Conservation (phyloP, 2,329 filamentous ascomycete genomes). For the Talaromyces rugulosus region DNA sequence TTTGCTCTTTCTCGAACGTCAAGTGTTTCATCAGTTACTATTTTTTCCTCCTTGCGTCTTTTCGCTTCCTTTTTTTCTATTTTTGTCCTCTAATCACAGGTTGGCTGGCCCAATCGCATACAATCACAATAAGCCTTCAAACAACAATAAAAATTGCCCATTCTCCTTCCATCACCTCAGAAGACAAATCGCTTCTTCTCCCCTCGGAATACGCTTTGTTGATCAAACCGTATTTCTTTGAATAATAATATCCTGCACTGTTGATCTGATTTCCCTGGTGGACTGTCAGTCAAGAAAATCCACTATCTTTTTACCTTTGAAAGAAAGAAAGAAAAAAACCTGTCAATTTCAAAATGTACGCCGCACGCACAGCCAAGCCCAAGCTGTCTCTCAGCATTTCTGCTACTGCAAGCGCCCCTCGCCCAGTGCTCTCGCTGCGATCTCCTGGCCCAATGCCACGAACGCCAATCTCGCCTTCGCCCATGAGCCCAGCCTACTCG, state of each 20-base stretch:
- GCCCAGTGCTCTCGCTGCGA: slow-evolving; percentile 39
- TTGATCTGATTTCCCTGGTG: slow-evolving; percentile 9
- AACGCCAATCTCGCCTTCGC: slow-evolving; percentile 41
- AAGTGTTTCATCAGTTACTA: slow-evolving; percentile 15
- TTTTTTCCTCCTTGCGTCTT: slow-evolving; percentile 15
- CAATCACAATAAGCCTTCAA: slow-evolving; percentile 3
- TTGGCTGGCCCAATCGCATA: slow-evolving; percentile 43
- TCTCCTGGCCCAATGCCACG: slow-evolving; percentile 38
- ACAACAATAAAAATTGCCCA: slow-evolving; percentile 8
- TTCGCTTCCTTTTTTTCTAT: slow-evolving; percentile 29
- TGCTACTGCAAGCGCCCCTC: slow-evolving; percentile 28
- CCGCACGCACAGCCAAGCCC: slow-evolving; percentile 38
- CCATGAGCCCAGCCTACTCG: slow-evolving; percentile 37
- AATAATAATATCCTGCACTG: slow-evolving; percentile 6
- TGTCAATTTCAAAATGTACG: slow-evolving; percentile 29
- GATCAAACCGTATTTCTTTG: slow-evolving; percentile 26
- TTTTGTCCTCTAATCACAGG: slow-evolving; percentile 26
- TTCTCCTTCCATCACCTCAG: slow-evolving; percentile 13
- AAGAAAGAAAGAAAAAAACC: slow-evolving; percentile 17
- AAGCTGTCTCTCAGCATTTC: slow-evolving; percentile 47
- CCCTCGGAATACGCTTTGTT: slow-evolving; percentile 27
- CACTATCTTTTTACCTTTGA: slow-evolving; percentile 18
- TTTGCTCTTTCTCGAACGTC: slow-evolving; percentile 8
- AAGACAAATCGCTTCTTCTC: not conserved
- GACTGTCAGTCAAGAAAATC: slow-evolving; percentile 10